Evolutionary conservation across 2,329 filamentous ascomycete genomes (phyloP).

Genomic region (Fusarium austroafricanum): DNA sequence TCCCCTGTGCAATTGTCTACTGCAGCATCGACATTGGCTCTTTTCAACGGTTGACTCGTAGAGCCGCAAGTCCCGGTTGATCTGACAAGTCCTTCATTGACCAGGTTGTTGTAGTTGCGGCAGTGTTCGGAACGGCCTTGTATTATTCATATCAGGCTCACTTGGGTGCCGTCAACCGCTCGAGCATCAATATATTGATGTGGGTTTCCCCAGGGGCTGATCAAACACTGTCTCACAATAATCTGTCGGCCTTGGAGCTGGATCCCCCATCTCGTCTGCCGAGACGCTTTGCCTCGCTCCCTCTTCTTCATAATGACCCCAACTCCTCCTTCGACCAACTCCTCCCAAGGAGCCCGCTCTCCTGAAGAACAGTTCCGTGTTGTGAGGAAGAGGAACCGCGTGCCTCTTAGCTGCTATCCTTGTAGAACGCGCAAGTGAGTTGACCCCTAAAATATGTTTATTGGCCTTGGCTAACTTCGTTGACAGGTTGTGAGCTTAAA

Average conservation of each 20-base stretch:
- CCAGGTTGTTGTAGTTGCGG: slow-evolving; percentile 22
- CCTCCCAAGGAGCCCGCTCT: slow-evolving; percentile 80
- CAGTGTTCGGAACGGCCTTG: slow-evolving; percentile 19
- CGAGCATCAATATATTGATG: slow-evolving; percentile 44
- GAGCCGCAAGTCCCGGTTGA: slow-evolving; percentile 29
- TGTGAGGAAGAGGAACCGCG: slow-evolving; percentile 89
- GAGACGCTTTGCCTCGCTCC: slow-evolving; percentile 38
- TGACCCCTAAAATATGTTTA: slow-evolving; percentile 48
- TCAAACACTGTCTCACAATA: slow-evolving; percentile 26
- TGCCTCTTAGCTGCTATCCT: slow-evolving; percentile 90
- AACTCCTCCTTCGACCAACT: slow-evolving; percentile 81
- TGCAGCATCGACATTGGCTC: slow-evolving; percentile 11
- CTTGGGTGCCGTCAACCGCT: slow-evolving; percentile 8
- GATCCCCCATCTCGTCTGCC: slow-evolving; percentile 38
- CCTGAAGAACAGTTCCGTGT: slow-evolving; percentile 89
- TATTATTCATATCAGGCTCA: slow-evolving; percentile 12
- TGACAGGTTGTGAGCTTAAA: slow-evolving; percentile 52
- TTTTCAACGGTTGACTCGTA: slow-evolving; percentile 16
- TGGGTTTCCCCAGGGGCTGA: slow-evolving; percentile 35
- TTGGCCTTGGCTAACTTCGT: slow-evolving; percentile 48
- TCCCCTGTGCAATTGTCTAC: slow-evolving; percentile 2
- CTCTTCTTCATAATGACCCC: slow-evolving; percentile 70
- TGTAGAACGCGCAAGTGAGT: slow-evolving; percentile 91
- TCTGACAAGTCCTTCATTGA: slow-evolving; percentile 18
- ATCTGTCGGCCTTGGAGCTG: slow-evolving; percentile 19